Evolutionary conservation across 768 basidiomycete species (phyloP).

Genomic region (Leccinum truebloodii): DNA sequence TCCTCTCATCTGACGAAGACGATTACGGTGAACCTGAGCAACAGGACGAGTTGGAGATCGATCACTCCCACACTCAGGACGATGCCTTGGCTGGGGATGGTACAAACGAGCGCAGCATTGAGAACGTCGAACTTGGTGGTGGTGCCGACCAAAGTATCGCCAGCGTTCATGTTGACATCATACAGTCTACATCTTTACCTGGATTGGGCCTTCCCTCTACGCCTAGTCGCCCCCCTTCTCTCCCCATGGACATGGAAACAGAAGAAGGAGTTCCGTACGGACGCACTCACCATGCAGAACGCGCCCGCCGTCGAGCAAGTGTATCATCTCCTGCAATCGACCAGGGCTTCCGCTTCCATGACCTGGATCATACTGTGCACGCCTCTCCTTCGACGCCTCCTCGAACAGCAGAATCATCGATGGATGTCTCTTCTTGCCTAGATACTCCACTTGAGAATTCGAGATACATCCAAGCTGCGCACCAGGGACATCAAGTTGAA

Average conservation of each 20-base stretch:
- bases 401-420: slow-evolving; percentile 25
- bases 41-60: slow-evolving; percentile 10
- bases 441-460: slow-evolving; percentile 37
- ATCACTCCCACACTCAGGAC: slow-evolving; percentile 14
- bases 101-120: slow-evolving; percentile 34
- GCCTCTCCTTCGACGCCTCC: slow-evolving; percentile 26
- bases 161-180: slow-evolving; percentile 71
- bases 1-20: slow-evolving; percentile 42
- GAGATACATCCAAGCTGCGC: slow-evolving; percentile 40
- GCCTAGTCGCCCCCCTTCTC: slow-evolving; percentile 38
- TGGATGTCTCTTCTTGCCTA: slow-evolving; percentile 16
- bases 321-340: slow-evolving; percentile 33
- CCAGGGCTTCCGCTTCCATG: slow-evolving; percentile 40
- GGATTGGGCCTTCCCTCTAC: slow-evolving; percentile 33
- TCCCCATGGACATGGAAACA: slow-evolving; percentile 56
- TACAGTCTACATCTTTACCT: slow-evolving; percentile 37
- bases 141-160: slow-evolving; percentile 58
- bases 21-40: slow-evolving; percentile 25
- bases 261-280: slow-evolving; percentile 68
- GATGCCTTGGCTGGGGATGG: neutral
- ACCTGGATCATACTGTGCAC: slow-evolving; percentile 18
- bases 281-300: slow-evolving; percentile 60
- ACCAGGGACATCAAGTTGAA: slow-evolving; percentile 34
- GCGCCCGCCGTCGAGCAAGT: slow-evolving; percentile 38
- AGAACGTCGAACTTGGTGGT: slow-evolving; percentile 44